phyloP scores from a whole-genome alignment of 768 basidiomycete species.

The Lactifluus pinguis region DNA sequence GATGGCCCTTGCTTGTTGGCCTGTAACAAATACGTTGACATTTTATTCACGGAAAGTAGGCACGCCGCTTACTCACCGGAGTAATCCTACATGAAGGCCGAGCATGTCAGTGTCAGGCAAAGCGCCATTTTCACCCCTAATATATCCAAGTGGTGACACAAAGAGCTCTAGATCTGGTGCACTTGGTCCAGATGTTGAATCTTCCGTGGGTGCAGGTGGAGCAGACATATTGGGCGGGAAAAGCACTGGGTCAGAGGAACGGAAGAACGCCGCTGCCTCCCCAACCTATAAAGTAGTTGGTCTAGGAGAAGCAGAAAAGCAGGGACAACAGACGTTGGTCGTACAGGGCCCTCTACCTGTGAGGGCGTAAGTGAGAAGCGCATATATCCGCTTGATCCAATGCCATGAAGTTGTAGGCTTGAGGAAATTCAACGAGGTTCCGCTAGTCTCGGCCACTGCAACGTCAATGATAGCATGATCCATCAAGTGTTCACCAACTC shows the following conservation, averaged over 20 bases:
- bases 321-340: conserved; percentile 36
- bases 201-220: conserved; percentile 17
- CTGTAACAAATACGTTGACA: conserved; percentile 21
- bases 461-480: conserved; percentile 57
- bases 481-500: conserved; percentile 63
- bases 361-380: conserved; percentile 35
- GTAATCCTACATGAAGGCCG: conserved; percentile 23
- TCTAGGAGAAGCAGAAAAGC: neutral
- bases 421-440: conserved; percentile 35
- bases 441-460: conserved; percentile 43
- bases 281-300: conserved; percentile 22
- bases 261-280: conserved; percentile 47
- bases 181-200: conserved; percentile 26
- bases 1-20: conserved; percentile 36
- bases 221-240: conserved; percentile 28
- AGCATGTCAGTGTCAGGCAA: conserved; percentile 20
- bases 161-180: conserved; percentile 32
- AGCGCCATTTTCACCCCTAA: conserved; percentile 11
- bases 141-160: conserved; percentile 23
- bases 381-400: conserved; percentile 12
- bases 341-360: conserved; percentile 42
- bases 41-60: neutral
- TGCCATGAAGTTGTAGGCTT: conserved; percentile 3
- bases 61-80: conserved; percentile 23
- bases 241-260: conserved; percentile 39